phyloP scores from a whole-genome alignment of 805 yeast genomes.

The Metschnikowia peoriensis region DNA sequence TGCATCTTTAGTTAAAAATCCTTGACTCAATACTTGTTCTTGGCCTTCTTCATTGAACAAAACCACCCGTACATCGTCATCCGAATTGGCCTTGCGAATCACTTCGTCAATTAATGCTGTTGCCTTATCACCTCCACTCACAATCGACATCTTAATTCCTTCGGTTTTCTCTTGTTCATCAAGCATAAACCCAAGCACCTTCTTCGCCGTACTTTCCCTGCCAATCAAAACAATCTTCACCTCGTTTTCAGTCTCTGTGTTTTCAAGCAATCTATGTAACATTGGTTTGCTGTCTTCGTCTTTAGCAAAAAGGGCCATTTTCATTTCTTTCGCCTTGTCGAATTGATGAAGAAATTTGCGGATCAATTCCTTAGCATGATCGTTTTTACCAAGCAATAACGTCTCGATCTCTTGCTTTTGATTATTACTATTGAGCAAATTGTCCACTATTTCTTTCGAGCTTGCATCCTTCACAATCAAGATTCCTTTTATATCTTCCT shows the following conservation, averaged over 20 bases:
- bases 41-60: background rate
- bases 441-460: background rate
- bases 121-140: background rate
- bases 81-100: background rate
- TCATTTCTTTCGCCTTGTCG: background rate
- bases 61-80: background rate
- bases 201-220: background rate
- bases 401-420: background rate
- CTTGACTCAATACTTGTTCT: background rate
- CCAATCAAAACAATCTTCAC: background rate
- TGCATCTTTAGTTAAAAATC: background rate
- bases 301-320: background rate
- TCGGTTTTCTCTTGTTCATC: background rate
- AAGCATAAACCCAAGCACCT: background rate
- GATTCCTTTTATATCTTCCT: background rate
- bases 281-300: background rate
- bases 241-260: background rate
- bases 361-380: background rate
- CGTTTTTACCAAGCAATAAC: background rate
- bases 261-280: background rate
- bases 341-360: background rate
- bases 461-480: background rate
- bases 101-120: background rate
- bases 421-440: background rate
- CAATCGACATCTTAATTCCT: background rate